phyloP scores from a whole-genome alignment of 306 rosid species.

The Quercus variabilis region DNA sequence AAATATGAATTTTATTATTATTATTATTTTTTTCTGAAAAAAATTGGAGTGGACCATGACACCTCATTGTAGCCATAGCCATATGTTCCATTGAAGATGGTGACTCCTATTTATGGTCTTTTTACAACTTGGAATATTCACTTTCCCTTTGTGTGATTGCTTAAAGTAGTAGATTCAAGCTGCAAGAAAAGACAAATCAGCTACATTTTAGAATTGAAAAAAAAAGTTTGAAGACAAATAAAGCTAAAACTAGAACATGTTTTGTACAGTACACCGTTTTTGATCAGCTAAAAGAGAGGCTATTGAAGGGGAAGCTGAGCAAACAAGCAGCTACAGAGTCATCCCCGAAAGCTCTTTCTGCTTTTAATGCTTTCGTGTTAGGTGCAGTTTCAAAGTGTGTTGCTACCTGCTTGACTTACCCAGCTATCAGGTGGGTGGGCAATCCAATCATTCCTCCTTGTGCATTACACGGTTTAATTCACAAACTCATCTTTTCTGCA shows the following conservation, averaged over 20 bases:
- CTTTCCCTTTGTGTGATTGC: background rate
- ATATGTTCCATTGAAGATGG: background rate
- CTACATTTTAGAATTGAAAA: background rate
- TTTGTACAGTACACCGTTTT: conserved; percentile 72
- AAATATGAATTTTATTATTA: background rate
- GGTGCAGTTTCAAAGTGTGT: conserved; percentile 94
- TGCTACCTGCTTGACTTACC: conserved; percentile 91
- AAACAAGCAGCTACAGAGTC: conserved; percentile 43
- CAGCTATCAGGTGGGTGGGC: conserved; percentile 83
- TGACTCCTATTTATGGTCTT: background rate
- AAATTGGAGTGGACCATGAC: background rate
- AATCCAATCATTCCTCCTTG: conserved; percentile 9
- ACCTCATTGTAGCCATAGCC: background rate
- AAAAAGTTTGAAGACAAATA: conserved; percentile 1
- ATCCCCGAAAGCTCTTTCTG: conserved; percentile 80
- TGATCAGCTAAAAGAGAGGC: conserved; percentile 81
- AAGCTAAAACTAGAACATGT: conserved; percentile 19
- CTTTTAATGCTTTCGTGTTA: conserved; percentile 70
- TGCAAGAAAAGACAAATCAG: conserved; percentile 4
- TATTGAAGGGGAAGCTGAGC: conserved; percentile 45
- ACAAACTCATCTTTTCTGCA: background rate
- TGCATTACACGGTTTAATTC: background rate
- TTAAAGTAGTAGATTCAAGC: background rate
- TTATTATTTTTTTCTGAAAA: background rate
- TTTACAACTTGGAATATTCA: background rate